Percentiles rank a stretch among this genome's conserved stretches.
Conservation (phyloP, 1,284 basidiomycete species). For the Ustilago nuda region DNA sequence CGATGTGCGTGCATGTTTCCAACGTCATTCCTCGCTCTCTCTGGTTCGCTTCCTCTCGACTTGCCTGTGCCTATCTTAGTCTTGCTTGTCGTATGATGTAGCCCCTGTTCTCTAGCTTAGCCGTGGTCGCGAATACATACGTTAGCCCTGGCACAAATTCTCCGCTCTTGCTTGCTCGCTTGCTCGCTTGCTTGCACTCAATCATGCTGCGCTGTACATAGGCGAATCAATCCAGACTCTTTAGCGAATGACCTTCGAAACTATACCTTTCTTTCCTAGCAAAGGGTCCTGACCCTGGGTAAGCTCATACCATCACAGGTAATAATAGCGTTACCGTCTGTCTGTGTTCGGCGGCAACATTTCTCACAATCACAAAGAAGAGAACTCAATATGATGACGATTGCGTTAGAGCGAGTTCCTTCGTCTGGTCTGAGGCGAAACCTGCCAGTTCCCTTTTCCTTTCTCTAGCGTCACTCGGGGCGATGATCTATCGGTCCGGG, state of each 20-base stretch:
- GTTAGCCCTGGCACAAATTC: not conserved
- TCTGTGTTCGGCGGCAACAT: not conserved
- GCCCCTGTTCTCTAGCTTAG: not conserved
- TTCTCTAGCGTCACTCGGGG: not conserved
- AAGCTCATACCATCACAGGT: too few species aligned
- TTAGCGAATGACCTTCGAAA: constrained; percentile 1
- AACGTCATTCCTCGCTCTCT: constrained; percentile 29
- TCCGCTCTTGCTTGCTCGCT: not conserved
- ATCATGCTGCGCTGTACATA: not conserved
- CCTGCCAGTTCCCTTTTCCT: not conserved
- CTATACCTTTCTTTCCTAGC: not conserved
- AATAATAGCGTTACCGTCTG: not conserved
- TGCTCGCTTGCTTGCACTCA: not conserved
- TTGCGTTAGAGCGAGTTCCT: not conserved
- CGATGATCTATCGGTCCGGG: not conserved
- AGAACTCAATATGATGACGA: not conserved
- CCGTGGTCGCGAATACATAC: not conserved
- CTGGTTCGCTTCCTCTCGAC: not conserved
- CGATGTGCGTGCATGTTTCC: constrained; percentile 25
- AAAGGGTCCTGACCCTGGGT: not conserved
- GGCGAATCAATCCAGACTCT: not conserved
- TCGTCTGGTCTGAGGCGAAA: not conserved
- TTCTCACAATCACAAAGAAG: not conserved
- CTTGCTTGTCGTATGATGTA: constrained; percentile 5
- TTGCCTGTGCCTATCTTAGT: not conserved